These are phyloP conservation scores for Aspergillus sp. DNA, from an alignment of 2,329 filamentous ascomycete genomes.

Conservation along the genomic window DNA sequence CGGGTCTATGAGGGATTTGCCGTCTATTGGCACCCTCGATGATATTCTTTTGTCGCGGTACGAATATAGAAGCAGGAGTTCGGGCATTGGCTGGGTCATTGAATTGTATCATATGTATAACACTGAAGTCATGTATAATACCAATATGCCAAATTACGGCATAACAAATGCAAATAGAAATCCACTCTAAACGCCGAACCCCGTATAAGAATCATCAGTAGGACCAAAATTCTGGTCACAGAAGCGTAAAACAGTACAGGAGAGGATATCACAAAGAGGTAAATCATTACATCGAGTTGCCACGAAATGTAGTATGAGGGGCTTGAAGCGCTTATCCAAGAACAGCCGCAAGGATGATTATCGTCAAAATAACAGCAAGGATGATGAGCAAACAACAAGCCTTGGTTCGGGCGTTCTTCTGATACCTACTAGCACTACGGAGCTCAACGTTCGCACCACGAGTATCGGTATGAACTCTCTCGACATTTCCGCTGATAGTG, in stretches of 20 bases:
- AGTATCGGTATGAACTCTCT: conserved; percentile 77
- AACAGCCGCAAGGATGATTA: conserved; percentile 84
- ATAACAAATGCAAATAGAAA: conserved; percentile 20
- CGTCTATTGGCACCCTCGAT: neutral
- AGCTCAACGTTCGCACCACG: conserved; percentile 83
- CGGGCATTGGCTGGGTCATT: conserved; percentile 19
- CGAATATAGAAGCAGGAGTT: conserved; percentile 31
- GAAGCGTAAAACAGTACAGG: conserved; percentile 22
- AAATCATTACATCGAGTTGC: conserved; percentile 10
- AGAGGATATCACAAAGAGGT: conserved; percentile 34
- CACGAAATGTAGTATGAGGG: neutral
- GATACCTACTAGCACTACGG: conserved; percentile 81
- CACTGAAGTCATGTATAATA: conserved; percentile 35
- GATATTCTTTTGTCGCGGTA: conserved; percentile 6
- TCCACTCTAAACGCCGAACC: conserved; percentile 25
- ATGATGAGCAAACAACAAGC: conserved; percentile 90
- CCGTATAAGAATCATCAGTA: conserved; percentile 13
- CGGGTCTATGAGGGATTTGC: conserved; percentile 42
- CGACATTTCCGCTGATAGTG: conserved; percentile 84
- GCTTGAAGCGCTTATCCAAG: conserved; percentile 56
- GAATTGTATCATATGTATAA: conserved; percentile 36
- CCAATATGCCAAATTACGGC: conserved; percentile 17
- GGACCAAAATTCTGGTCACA: conserved; percentile 7
- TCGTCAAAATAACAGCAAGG: conserved; percentile 80
- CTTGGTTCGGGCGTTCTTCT: conserved; percentile 93